Evolutionary conservation across 768 basidiomycete species (phyloP), one percentile per base, ranked within the genome.

Genomic region (Leucosporidium scottii): DNA sequence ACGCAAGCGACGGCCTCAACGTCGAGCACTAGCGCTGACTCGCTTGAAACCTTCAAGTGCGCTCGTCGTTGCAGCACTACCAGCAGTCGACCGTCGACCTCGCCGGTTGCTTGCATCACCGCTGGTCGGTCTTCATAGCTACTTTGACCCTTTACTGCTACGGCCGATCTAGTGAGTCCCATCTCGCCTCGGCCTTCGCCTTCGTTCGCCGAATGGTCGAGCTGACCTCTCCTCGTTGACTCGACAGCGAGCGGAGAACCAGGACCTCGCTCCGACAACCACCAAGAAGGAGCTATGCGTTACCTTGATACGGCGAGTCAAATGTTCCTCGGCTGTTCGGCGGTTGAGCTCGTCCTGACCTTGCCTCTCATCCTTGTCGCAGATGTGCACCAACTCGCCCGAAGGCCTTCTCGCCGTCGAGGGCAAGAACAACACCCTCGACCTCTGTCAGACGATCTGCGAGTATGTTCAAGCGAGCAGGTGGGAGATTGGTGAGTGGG

Each of bases 91-190:
- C 27, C 23, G 62, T 31, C 17, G 62, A 63, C 25, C 62, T 63
- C 20, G 51, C 51, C 3, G 72, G 66, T 10, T 65, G 68, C 47
- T 48, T 72, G 2, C 67, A 70, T 30, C 67, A 69, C 25, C 64
- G 67, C 25, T 73, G 74, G 74, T 62, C 70, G 27, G 67, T 73
- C 23, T 73, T 72, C 64, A 66, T 75, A 25, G 70, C 74, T 10
- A 68, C 62, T 57, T 64, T 75, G 36, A 64, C 68, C 34, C 63
- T 73, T n/a, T 73, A 62, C 50, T 66, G 63, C 30, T 73, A 67
- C 27, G 68, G 66, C 4, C 61, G 59, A 7, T 64, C 67, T 15
- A 72, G 68, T 64, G 30, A 25, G 62, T 53, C 8, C n/a, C 4
- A 18, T 8, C 44, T 12, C 58, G n/a, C 1, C 18, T 28, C n/a